These are phyloP conservation scores for Beauveria sp. DNA, from an alignment of 2,329 filamentous ascomycete species.

Conservation along the genomic window DNA sequence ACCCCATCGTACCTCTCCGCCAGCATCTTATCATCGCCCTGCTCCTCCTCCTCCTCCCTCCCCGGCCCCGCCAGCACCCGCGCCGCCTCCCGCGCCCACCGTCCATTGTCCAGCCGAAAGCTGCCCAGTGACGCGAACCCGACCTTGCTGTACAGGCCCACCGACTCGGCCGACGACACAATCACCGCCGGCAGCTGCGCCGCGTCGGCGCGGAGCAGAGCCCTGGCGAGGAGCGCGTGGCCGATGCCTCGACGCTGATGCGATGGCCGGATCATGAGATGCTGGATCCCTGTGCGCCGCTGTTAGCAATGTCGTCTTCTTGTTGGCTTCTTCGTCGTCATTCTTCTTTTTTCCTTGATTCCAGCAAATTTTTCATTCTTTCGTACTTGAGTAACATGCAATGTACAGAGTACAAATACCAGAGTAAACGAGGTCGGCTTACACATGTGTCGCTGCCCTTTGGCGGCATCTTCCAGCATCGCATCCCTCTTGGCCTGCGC, in stretches of 20 bases:
- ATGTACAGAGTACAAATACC: not conserved
- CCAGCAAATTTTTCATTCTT: not conserved
- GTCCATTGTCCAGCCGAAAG: conserved; percentile 16
- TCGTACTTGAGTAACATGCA: not conserved
- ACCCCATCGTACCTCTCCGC: conserved; percentile 14
- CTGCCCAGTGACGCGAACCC: conserved; percentile 15
- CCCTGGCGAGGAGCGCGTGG: conserved; percentile 11
- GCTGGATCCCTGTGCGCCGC: conserved; percentile 14
- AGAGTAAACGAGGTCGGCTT: not conserved
- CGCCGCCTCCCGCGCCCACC: conserved; percentile 14
- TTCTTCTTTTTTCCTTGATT: not conserved
- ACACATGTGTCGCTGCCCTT: conserved; percentile 16
- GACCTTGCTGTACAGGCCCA: conserved; percentile 14
- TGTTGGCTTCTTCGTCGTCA: not conserved
- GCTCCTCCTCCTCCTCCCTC: not conserved
- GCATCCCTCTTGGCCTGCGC: conserved; percentile 16
- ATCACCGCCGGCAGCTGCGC: conserved; percentile 13
- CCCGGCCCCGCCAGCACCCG: conserved; percentile 8
- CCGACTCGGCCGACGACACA: conserved; percentile 16
- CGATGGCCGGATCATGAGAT: conserved; percentile 18
- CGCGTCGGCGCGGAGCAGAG: conserved; percentile 10
- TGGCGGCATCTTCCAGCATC: conserved; percentile 14
- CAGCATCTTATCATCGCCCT: conserved; percentile 4
- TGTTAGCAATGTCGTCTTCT: not conserved
- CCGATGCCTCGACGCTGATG: conserved; percentile 17